phyloP scores from a whole-genome alignment of 1,284 basidiomycete genomes.

The Tremellales sp. region DNA sequence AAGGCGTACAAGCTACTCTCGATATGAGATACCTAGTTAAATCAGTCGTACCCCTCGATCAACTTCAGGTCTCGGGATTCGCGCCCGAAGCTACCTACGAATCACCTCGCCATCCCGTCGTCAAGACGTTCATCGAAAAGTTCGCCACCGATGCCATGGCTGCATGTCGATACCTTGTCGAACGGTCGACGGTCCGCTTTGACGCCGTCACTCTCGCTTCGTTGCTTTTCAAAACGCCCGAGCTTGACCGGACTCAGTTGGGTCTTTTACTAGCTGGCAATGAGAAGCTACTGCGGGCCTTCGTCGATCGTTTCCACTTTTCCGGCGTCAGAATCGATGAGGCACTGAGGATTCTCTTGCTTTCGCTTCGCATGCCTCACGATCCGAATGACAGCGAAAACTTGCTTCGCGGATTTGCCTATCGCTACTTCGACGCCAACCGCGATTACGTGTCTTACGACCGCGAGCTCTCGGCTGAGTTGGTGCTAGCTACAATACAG shows the following conservation, averaged over 20 bases:
- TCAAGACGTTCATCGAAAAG: constrained; percentile 65
- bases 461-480: constrained; percentile 67
- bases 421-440: constrained; percentile 88
- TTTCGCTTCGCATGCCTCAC: constrained; percentile 68
- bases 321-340: constrained; percentile 77
- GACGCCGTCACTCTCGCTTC: constrained; percentile 68
- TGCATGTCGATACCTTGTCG: constrained; percentile 63
- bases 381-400: constrained; percentile 65
- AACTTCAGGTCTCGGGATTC: constrained; percentile 44
- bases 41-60: constrained; percentile 72
- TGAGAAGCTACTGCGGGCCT: constrained; percentile 71
- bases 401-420: constrained; percentile 65
- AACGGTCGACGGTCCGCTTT: constrained; percentile 53
- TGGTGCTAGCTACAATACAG: constrained; percentile 80
- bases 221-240: constrained; percentile 75
- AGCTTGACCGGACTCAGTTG: constrained; percentile 76
- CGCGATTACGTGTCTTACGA: constrained; percentile 69
- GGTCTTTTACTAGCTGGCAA: constrained; percentile 77
- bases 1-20: constrained; percentile 61
- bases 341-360: constrained; percentile 80
- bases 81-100: constrained; percentile 31
- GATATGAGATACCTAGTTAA: constrained; percentile 84
- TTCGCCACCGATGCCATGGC: constrained; percentile 70
- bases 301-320: constrained; percentile 82
- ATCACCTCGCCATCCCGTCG: constrained; percentile 56